phyloP scores from a whole-genome alignment of 768 basidiomycete species.

The Termitomyces sp. region DNA sequence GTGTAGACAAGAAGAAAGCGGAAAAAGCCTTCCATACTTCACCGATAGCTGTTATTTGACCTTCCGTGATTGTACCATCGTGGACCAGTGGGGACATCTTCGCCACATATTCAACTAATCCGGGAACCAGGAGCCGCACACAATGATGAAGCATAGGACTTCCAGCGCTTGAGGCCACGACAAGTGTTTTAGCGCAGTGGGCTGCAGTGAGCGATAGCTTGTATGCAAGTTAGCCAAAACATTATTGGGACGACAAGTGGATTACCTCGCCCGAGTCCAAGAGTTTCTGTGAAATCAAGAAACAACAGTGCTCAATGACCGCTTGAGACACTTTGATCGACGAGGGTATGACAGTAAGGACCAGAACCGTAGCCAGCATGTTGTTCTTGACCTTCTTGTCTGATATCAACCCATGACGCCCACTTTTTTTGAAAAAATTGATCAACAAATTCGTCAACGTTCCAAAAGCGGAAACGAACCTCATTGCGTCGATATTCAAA shows the following conservation, averaged over 20 bases:
- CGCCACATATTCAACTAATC: constrained; percentile 76
- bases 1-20: constrained; percentile 50
- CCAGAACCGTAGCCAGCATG: constrained; percentile 77
- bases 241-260: neutral
- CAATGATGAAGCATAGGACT: constrained; percentile 68
- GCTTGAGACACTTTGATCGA: constrained; percentile 63
- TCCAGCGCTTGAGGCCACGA: constrained; percentile 64
- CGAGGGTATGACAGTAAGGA: constrained; percentile 74
- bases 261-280: constrained; percentile 62
- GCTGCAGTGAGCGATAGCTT: constrained; percentile 81
- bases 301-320: constrained; percentile 81
- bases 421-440: constrained; percentile 36
- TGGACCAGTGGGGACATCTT: constrained; percentile 58
- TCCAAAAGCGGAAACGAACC: constrained; percentile 41
- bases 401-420: constrained; percentile 72
- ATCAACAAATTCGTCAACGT: neutral
- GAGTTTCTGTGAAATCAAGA: constrained; percentile 78
- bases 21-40: constrained; percentile 84
- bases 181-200: constrained; percentile 85
- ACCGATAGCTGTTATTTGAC: constrained; percentile 56
- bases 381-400: constrained; percentile 87
- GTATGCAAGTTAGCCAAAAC: neutral
- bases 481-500: constrained; percentile 86
- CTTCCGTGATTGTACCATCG: constrained; percentile 50
- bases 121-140: constrained; percentile 68